Percentiles rank a stretch among this genome's conserved stretches.
phyloP scores from a whole-genome alignment of 1,284 basidiomycete genomes.

The Trichosporon sp. region DNA sequence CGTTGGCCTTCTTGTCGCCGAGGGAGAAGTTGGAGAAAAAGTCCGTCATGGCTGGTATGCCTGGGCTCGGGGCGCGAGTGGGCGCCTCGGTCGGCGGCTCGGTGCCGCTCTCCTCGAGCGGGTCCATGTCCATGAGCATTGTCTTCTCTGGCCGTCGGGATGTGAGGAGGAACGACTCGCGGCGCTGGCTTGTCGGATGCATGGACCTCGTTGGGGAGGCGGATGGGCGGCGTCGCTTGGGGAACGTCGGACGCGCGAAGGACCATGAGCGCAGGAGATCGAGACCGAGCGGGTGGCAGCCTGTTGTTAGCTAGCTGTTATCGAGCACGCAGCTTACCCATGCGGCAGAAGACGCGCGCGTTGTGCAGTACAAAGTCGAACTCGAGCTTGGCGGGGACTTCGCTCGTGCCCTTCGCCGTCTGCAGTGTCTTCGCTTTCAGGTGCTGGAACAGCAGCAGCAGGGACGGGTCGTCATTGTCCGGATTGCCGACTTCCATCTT shows the following conservation, averaged over 20 bases:
- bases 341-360: conserved; percentile 79
- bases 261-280: conserved; percentile 83
- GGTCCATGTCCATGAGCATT: conserved; percentile 80
- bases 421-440: conserved; percentile 82
- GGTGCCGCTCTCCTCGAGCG: conserved; percentile 51
- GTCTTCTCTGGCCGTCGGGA: conserved; percentile 57
- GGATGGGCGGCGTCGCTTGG: conserved; percentile 15
- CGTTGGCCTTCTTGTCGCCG: conserved; percentile 4
- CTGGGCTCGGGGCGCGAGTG: conserved; percentile 47
- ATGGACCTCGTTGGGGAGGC: conserved; percentile 14
- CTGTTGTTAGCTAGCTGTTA: conserved; percentile 49
- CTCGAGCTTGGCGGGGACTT: conserved; percentile 76
- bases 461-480: conserved; percentile 83
- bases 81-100: conserved; percentile 56
- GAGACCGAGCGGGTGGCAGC: conserved; percentile 84
- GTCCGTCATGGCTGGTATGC: not conserved
- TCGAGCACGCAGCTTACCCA: conserved; percentile 61
- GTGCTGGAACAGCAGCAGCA: conserved; percentile 84
- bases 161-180: conserved; percentile 55
- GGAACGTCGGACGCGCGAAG: conserved; percentile 65
- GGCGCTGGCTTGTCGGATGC: conserved; percentile 9
- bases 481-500: conserved; percentile 65
- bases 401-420: conserved; percentile 81
- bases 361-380: conserved; percentile 93
- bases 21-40: conserved; percentile 2